Conservation (phyloP, 352 stramenopile species). For the Phytopythium delawarense region DNA sequence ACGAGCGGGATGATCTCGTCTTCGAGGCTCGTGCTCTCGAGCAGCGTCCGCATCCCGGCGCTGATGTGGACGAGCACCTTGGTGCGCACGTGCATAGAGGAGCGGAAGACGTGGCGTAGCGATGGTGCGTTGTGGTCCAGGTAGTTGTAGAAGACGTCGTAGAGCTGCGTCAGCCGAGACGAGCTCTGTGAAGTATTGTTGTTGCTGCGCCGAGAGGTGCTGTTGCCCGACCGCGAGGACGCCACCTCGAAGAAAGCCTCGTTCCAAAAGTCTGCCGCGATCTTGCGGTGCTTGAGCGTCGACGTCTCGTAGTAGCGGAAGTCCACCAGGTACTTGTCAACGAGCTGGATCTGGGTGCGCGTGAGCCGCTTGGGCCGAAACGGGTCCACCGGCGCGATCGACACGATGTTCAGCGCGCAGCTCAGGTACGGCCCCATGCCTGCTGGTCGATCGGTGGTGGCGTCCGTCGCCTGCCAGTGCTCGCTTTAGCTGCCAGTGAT, state of each 20-base stretch:
- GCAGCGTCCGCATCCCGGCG: slow-evolving; percentile 38
- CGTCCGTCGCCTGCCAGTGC: background rate
- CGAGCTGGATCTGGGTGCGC: slow-evolving; percentile 21
- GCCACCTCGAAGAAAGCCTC: slow-evolving; percentile 29
- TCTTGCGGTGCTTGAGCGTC: slow-evolving; percentile 23
- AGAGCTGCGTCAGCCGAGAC: slow-evolving; percentile 28
- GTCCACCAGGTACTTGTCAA: slow-evolving; percentile 30
- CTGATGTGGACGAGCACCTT: slow-evolving; percentile 90
- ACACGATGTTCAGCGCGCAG: slow-evolving; percentile 16
- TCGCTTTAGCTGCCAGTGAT: background rate
- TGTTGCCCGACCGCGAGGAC: slow-evolving; percentile 14
- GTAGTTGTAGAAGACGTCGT: slow-evolving; percentile 46
- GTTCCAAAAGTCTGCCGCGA: slow-evolving; percentile 32
- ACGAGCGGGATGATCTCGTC: slow-evolving; percentile 62
- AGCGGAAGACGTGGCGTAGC: slow-evolving; percentile 43
- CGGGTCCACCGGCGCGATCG: slow-evolving; percentile 6
- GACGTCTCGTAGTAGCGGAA: slow-evolving; percentile 39
- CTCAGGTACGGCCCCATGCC: slow-evolving; percentile 19
- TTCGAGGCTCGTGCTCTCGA: slow-evolving; percentile 45
- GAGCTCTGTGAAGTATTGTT: slow-evolving; percentile 6
- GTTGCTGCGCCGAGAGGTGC: slow-evolving; percentile 1
- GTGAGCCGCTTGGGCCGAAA: slow-evolving; percentile 19
- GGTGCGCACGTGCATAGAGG: slow-evolving; percentile 56
- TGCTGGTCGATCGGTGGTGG: background rate
- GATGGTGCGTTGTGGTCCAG: slow-evolving; percentile 40